Evolutionary conservation across 306 rosid genomes (phyloP).

Genomic region (Senna siamea): DNA sequence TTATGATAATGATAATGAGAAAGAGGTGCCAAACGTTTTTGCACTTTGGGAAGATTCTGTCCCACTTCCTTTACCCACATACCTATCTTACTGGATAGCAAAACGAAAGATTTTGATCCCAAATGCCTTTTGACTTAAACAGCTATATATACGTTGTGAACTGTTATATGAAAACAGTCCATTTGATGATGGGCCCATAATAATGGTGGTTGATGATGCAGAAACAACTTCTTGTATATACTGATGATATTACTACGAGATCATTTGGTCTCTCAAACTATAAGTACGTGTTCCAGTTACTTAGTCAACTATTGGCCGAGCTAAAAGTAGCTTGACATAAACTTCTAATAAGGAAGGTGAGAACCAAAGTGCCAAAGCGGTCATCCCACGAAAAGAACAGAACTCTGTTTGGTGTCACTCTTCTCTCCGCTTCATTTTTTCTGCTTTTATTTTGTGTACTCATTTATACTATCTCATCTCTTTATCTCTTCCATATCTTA

Average conservation of each 20-base stretch:
- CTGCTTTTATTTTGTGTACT: no score
- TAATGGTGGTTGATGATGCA: slow-evolving; percentile 1
- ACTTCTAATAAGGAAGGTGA: background rate
- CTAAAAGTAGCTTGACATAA: background rate
- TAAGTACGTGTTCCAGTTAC: background rate
- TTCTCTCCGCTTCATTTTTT: background rate
- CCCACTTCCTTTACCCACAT: slow-evolving; percentile 15
- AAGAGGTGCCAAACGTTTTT: background rate
- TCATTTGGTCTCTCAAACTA: background rate
- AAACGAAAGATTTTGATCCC: background rate
- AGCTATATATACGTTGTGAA: background rate
- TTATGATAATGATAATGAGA: background rate
- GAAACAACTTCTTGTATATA: background rate
- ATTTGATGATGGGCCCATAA: background rate
- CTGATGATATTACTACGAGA: background rate
- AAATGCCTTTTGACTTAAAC: background rate
- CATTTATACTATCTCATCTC: no score
- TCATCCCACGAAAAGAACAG: background rate
- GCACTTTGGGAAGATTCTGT: background rate
- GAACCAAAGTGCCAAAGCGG: background rate
- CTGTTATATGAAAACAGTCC: background rate
- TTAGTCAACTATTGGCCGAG: background rate
- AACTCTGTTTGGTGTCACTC: background rate
- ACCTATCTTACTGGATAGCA: background rate
- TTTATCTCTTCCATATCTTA: background rate